phyloP scores from a whole-genome alignment of 257 asterid species.

The Misopates orontium region DNA sequence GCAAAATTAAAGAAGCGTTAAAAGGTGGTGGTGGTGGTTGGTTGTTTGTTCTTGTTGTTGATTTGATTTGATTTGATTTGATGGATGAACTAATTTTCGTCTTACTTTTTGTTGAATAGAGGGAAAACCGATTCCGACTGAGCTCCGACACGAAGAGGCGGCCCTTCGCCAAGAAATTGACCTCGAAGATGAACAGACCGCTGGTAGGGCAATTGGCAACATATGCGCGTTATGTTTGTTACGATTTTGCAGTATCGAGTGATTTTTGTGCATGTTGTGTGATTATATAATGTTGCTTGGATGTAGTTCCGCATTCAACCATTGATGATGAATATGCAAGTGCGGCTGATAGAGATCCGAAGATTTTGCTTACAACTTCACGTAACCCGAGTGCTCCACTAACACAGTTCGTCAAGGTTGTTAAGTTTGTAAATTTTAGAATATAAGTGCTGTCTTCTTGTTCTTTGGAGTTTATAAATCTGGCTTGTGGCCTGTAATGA shows the following conservation, averaged over 20 bases:
- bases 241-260: too few relatives aligned
- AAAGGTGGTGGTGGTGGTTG: slow-evolving; percentile 45
- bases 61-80: too few relatives aligned
- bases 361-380: slow-evolving; percentile 85
- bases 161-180: slow-evolving; percentile 91
- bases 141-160: slow-evolving; percentile 91
- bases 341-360: slow-evolving; percentile 78
- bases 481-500: background rate
- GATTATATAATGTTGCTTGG: slow-evolving; percentile 15
- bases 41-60: background rate
- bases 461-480: background rate
- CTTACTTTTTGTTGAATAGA: slow-evolving; percentile 36
- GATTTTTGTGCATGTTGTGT: background rate
- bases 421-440: slow-evolving; percentile 8
- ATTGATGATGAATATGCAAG: slow-evolving; percentile 93
- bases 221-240: too few relatives aligned
- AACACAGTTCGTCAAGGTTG: slow-evolving; percentile 91
- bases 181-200: slow-evolving; percentile 86
- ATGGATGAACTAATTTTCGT: background rate
- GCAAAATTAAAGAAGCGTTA: slow-evolving; percentile 74
- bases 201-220: slow-evolving; percentile 40
- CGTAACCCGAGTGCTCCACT: slow-evolving; percentile 96
- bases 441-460: background rate
- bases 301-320: slow-evolving; percentile 73
- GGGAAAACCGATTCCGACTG: slow-evolving; percentile 98